Evolutionary conservation across 495 filamentous ascomycete species (phyloP), one percentile per base, ranked within the genome.

Genomic region (Lentithecium fluviatile): DNA sequence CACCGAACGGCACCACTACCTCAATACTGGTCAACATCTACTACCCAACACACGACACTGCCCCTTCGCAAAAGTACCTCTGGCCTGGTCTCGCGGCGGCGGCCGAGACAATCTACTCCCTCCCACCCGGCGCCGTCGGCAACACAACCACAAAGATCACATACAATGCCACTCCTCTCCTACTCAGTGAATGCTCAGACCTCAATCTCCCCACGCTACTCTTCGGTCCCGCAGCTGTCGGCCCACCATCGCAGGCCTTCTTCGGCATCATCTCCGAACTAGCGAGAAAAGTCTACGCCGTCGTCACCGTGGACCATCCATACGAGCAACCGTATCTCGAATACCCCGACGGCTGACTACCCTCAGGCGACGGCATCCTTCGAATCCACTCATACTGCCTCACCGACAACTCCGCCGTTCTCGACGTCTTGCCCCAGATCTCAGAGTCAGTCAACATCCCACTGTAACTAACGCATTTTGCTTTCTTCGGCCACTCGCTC

Each of bases 311-410:
- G 19, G 82, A 84, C 57, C 77, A 81, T 51, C 73, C 80, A 0
- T 80, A 81, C 64, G 81, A 83, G 56, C 67, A 72, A 13, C 47
- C 60, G 8, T 64, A 79, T 32, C 73, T 83, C 36, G 74, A 78
- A 42, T 83, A 74, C 56, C 78, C 79, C 1, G 75, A 83, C 53
- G 78, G 77, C n/a, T n/a, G n/a, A n/a, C n/a, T n/a, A n/a, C n/a
- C n/a, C n/a, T n/a, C n/a, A n/a, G n/a, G n/a, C n/a, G 20, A 56
- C 53, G 23, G 66, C 6, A 65, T 23, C 25, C 45, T 12, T 19
- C 2, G n/a, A n/a, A 36, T 37, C 13, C 20, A 46, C 11, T 37
- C 2, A 6, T 56, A 51, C 45, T 43, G 60, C 8, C 11, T 63
- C 43, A 34, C 45, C 0, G 60, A 63, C 29, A 63, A 8, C 34